phyloP scores from a whole-genome alignment of 2,329 filamentous ascomycete species.

The Hymenoscyphus infarciens region DNA sequence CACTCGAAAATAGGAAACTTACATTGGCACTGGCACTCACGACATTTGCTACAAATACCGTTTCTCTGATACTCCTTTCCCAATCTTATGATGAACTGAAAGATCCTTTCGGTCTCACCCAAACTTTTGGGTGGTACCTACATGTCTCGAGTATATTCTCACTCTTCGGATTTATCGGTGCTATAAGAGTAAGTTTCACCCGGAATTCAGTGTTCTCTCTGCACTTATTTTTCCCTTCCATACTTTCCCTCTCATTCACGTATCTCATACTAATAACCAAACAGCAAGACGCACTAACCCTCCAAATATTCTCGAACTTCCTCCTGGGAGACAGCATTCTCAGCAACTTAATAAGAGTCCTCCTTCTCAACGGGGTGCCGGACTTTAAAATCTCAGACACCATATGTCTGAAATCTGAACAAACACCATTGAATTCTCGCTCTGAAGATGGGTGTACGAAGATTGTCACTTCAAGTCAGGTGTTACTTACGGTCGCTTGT shows the following conservation, averaged over 20 bases:
- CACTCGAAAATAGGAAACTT: not conserved
- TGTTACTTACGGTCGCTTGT: not conserved
- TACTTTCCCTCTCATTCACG: not conserved
- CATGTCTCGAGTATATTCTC: not conserved
- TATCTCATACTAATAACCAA: not conserved
- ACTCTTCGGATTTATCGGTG: constrained; percentile 4
- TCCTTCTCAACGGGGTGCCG: not conserved
- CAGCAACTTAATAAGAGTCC: not conserved
- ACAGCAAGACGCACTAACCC: not conserved
- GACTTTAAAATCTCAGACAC: not conserved
- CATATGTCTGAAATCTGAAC: not conserved
- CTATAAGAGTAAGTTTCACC: not conserved
- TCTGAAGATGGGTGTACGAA: not conserved
- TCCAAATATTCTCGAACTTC: not conserved
- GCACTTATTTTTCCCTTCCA: not conserved
- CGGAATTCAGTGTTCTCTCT: too few relatives aligned
- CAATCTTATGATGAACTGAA: not conserved
- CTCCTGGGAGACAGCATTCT: not conserved
- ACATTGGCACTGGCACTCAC: not conserved
- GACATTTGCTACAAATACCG: not conserved
- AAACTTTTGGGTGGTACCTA: not conserved
- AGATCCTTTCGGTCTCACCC: not conserved
- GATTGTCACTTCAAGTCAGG: not conserved
- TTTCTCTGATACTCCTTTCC: not conserved
- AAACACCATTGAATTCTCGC: not conserved